Evolutionary conservation across 2,329 filamentous ascomycete species (phyloP).

Genomic region (Claviceps sorghi): DNA sequence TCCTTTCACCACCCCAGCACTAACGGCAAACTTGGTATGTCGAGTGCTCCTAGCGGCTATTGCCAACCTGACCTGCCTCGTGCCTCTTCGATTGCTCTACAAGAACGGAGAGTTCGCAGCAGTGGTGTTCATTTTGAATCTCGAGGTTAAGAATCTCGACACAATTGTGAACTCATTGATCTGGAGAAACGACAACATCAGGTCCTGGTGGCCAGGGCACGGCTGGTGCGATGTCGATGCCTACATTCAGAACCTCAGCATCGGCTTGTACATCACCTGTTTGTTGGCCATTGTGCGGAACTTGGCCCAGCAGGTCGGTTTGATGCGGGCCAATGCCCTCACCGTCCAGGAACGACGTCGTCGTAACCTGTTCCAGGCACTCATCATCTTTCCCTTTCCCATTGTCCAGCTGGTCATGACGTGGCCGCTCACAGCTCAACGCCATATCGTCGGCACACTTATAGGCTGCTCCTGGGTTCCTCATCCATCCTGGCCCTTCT

Average conservation of each 20-base stretch:
- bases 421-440: constrained; percentile 30
- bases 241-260: constrained; percentile 30
- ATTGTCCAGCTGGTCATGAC: constrained; percentile 33
- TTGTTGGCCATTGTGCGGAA: constrained; percentile 41
- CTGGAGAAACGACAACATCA: constrained; percentile 38
- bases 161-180: constrained; percentile 36
- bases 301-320: constrained; percentile 34
- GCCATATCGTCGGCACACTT: constrained; percentile 35
- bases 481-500: constrained; percentile 30
- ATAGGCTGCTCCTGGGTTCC: constrained; percentile 33
- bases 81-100: constrained; percentile 36
- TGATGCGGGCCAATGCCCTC: constrained; percentile 26
- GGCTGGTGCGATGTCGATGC: constrained; percentile 40
- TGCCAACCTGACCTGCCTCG: constrained; percentile 30
- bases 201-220: constrained; percentile 34
- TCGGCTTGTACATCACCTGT: constrained; percentile 33
- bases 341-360: constrained; percentile 26
- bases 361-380: constrained; percentile 30
- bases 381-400: constrained; percentile 41
- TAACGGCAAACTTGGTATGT: constrained; percentile 31
- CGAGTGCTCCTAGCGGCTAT: constrained; percentile 33
- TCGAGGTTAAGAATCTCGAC: constrained; percentile 32
- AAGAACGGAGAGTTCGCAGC: constrained; percentile 41
- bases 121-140: constrained; percentile 30
- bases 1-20: constrained; percentile 15